These are phyloP conservation scores for Pseudocercospora ulei DNA, from an alignment of 2,329 filamentous ascomycete species.

Conservation along the genomic window DNA sequence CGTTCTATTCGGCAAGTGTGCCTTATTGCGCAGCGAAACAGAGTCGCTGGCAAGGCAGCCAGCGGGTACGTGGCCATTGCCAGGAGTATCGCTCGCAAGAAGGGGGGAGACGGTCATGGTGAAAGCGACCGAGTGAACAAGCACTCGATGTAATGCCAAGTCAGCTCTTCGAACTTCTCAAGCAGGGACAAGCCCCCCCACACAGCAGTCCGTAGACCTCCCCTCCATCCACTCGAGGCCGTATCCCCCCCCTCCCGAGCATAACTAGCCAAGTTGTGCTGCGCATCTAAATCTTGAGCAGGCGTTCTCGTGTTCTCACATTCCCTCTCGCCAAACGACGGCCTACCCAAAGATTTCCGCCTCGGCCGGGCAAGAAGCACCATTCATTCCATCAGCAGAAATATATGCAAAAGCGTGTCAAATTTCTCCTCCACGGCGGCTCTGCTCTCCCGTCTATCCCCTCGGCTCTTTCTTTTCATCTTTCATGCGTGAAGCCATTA, in stretches of 20 bases:
- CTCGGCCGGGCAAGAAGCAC: neutral
- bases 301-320: conserved; percentile 2
- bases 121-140: too few relatives aligned
- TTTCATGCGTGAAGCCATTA: neutral
- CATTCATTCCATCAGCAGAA: too few relatives aligned
- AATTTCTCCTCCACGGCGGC: conserved; percentile 6
- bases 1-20: too few relatives aligned
- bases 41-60: too few relatives aligned
- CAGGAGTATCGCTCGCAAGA: too few relatives aligned
- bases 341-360: neutral
- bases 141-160: too few relatives aligned
- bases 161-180: conserved; percentile 3
- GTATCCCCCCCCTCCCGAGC: neutral
- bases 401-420: conserved; percentile 4
- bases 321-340: conserved; percentile 1
- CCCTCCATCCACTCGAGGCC: conserved; percentile 5
- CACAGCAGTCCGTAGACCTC: conserved; percentile 3
- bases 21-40: too few relatives aligned
- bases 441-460: neutral
- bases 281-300: conserved; percentile 2
- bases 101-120: too few relatives aligned
- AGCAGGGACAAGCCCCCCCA: conserved; percentile 3
- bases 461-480: neutral
- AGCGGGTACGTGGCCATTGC: too few relatives aligned
- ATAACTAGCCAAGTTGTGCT: conserved; percentile 5